Base-by-base conservation (phyloP, 306 rosid species). In the Vicia villosa region DNA sequence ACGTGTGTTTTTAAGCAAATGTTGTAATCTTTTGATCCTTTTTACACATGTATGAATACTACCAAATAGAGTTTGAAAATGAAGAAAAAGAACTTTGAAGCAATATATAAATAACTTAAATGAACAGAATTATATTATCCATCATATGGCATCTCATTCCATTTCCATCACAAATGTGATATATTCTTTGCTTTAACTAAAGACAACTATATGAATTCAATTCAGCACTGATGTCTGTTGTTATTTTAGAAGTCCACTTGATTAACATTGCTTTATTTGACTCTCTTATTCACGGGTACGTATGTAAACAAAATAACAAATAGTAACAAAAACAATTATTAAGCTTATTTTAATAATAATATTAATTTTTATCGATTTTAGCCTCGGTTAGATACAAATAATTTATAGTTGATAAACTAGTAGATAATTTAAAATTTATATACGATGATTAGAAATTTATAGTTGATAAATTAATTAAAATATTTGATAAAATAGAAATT, bases 11-110 rank as follows among this genome's bases (percentile, higher is more conserved):
- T 19, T 4, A 52, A 10, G 15, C 32, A 52, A 52, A 4, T 52
- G 62, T 56, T 60, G 22, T 9, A 26, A 37, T 10, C 47, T 67
- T 16, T 16, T 13, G 7, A 19, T 61, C 15, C 46, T 32, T 60
- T 21, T 68, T 20, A 43, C 63, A 14, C 11, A 38, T 37, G 30
- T 26, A 40, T 6, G 59, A 5, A 41, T n/a, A n/a, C n/a, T 40
- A 41, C 66, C 43, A 68, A 68, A 46, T 17, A 61, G 70, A 61
- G 65, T 69, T 69, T 19, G 9, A 59, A 38, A 68, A 58, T 63
- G 38, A 58, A 47, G 28, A 68, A 46, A 45, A 58, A n/a, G 4
- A 37, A 45, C 1, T 13, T 22, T 34, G 19, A 67, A 14, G 68
- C 37, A 58, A 49, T 47, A 12, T 15, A 26, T 17, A 52, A 34